Evolutionary conservation across 257 asterid species (phyloP), one percentile per base, ranked within the genome.

Genomic region (Craterostigma plantagineum): DNA sequence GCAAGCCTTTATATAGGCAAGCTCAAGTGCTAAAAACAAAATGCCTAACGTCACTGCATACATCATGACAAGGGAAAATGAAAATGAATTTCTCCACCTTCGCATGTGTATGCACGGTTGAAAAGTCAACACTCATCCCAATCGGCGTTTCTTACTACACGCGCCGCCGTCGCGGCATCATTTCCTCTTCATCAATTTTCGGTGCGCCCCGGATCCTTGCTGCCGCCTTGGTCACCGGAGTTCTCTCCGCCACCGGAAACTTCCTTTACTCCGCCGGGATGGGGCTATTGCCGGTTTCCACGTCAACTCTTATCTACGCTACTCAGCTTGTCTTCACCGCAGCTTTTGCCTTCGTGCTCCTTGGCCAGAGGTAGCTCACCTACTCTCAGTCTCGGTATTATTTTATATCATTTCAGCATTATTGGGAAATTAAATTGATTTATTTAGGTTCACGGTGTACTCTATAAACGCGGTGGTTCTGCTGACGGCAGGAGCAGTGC

Each of bases 301-400:
- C 58, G 6, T 3, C 58, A 9, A 15, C 45, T 0, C 44, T 53
- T 7, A 3, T 53, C 10, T 27, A 43, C 1, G 38, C 58, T 27
- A 43, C 58, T 12, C 51, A 53, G 45, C 43, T 53, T 10, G 58
- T 33, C 15, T 53, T 53, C 58, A 44, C 58, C 14, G 51, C 58
- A 7, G 41, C 11, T 12, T 53, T 53, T 23, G 51, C 51, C 10
- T 53, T 15, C 45, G 37, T 53, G 7, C 42, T 53, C 7, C 45
- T 53, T 14, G 18, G 18, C 30, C 51, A 34, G 43, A 34, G 27
- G n/a, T n/a, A n/a, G n/a, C n/a, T n/a, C n/a, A n/a, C n/a, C n/a
- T n/a, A n/a, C n/a, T n/a, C n/a, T n/a, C n/a, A n/a, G n/a, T n/a
- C n/a, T n/a, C n/a, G n/a, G n/a, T n/a, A n/a, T n/a, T n/a, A n/a